Base-by-base conservation (phyloP, 768 basidiomycete species). In the Fomitopsis pulvina region DNA sequence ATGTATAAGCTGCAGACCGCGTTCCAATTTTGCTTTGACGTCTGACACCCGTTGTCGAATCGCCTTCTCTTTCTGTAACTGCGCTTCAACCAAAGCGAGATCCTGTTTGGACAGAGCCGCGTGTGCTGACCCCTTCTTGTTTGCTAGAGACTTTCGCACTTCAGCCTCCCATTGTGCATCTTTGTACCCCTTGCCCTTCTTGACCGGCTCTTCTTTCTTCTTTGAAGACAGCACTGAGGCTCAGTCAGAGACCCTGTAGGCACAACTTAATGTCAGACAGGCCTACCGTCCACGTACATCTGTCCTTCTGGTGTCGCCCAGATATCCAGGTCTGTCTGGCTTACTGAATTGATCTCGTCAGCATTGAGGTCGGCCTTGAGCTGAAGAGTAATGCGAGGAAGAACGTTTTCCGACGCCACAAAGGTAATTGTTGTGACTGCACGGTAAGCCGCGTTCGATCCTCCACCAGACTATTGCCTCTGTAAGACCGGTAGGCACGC, bases 101-200 rank as follows among this genome's bases (percentile, higher is more conserved):
- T 96, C 91, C 51, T 87, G 83, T 62, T 92, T 97, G 1, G 88
- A 89, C 16, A 97, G 65, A 1, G 71, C 71, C 5, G 67, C 69
- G 14, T 57, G 48, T 1, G 72, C 57, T 1, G 66, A 61, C 1
- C 74, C 66, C 9, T 79, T 76, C 71, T 97, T 97, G 48, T 69
- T 79, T 5, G 89, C 88, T 1, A 97, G 71, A 0, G 85, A 81
- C 57, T 88, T 84, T 9, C 93, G 80, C n/a, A 95, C 71, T 52
- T 99, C 94, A 24, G 84, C 86, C 53, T 99, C 96, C 95, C 95
- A 99, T 60, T 90, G 85, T 16, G 90, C 86, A 12, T 95, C 87
- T 29, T 90, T 91, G 4, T 87, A 81, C 51, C 84, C 87, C 58
- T 96, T 97, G 12, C 91, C 88, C 63, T 94, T 95, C 55, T 68